Conservation (phyloP, 345 rosid genomes). For the Conringia planisiliqua region DNA sequence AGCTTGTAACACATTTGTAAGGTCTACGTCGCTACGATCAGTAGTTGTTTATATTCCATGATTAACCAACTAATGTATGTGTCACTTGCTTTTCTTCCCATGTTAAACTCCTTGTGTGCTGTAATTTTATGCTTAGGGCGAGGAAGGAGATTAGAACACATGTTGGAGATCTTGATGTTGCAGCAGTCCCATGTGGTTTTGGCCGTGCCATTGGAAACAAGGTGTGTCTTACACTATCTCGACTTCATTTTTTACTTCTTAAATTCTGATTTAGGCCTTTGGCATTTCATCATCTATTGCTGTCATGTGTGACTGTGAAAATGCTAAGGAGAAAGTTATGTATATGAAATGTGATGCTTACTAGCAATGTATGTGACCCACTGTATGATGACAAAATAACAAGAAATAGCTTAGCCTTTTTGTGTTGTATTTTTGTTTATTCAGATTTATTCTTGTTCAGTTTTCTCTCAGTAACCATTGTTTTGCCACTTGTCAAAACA, state of each 20-base stretch:
- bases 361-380: background rate
- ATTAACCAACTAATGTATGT: background rate
- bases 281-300: background rate
- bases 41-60: background rate
- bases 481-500: conserved; percentile 25
- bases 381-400: too few relatives aligned
- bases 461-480: background rate
- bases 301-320: background rate
- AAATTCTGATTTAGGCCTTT: background rate
- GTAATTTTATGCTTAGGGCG: conserved; percentile 55
- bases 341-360: background rate
- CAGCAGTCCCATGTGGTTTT: conserved; percentile 96
- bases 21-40: background rate
- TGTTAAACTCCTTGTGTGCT: background rate
- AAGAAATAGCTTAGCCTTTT: too few relatives aligned
- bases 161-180: conserved; percentile 95
- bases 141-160: conserved; percentile 79
- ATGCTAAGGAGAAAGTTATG: background rate
- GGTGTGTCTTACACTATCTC: conserved; percentile 35
- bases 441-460: background rate
- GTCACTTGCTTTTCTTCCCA: background rate
- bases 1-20: background rate
- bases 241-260: background rate
- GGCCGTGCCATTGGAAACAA: conserved; percentile 99
- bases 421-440: too few relatives aligned